Conservation (phyloP, 257 asterid genomes). For the Solanum raphanifolium region DNA sequence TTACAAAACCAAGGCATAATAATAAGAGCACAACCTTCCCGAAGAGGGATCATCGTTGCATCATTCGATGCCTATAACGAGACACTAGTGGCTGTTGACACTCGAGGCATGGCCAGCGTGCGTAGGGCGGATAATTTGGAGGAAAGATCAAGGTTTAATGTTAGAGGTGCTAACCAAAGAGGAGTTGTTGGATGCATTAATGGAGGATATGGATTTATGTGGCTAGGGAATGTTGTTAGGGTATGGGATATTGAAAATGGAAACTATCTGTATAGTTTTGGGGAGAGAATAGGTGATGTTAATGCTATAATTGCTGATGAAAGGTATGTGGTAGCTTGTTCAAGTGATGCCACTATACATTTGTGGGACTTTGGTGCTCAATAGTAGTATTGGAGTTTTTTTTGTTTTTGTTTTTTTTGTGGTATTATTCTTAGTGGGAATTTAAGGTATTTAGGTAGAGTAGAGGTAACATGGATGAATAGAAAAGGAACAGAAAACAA, state of each 20-base stretch:
- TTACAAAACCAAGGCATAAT: slow-evolving; percentile 40
- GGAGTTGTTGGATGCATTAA: slow-evolving; percentile 57
- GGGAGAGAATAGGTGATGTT: slow-evolving; percentile 54
- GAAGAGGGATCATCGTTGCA: slow-evolving; percentile 38
- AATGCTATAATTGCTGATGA: slow-evolving; percentile 51
- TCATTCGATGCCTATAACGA: slow-evolving; percentile 37
- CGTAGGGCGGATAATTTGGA: slow-evolving; percentile 28
- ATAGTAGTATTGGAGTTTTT: not conserved
- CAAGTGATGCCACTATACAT: slow-evolving; percentile 47
- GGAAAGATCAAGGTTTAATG: slow-evolving; percentile 43
- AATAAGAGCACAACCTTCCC: slow-evolving; percentile 30
- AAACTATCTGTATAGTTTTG: slow-evolving; percentile 35
- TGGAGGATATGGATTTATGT: slow-evolving; percentile 53
- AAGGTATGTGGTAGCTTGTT: slow-evolving; percentile 50
- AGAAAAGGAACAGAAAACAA: not conserved
- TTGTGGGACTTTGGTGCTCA: slow-evolving; percentile 81
- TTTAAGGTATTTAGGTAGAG: not conserved
- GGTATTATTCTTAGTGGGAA: not conserved
- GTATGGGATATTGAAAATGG: slow-evolving; percentile 72
- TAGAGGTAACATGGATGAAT: not conserved
- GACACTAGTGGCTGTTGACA: slow-evolving; percentile 30
- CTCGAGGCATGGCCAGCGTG: slow-evolving; percentile 35
- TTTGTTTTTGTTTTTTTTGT: not conserved
- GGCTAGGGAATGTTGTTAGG: slow-evolving; percentile 44
- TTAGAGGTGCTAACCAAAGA: slow-evolving; percentile 33